These are phyloP conservation scores for Vitis hybrid DNA, from an alignment of 177 flowering plant species.

Conservation along the genomic window DNA sequence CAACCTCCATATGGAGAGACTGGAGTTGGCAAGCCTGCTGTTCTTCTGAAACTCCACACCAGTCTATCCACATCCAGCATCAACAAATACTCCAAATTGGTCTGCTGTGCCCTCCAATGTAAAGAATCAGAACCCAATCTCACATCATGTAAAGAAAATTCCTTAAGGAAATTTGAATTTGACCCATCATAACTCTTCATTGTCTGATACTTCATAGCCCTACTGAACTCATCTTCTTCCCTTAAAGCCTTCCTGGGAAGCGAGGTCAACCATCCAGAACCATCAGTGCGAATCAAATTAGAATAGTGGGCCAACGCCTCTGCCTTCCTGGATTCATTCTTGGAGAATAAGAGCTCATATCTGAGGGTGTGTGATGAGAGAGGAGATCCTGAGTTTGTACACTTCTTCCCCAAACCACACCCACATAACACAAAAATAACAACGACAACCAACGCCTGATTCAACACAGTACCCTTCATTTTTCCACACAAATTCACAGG, in stretches of 20 bases:
- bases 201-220: slow-evolving; percentile 61
- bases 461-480: slow-evolving; percentile 20
- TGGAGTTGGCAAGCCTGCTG: slow-evolving; percentile 63
- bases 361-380: slow-evolving; percentile 63
- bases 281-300: slow-evolving; percentile 69
- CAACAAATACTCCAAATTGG: slow-evolving; percentile 87
- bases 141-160: slow-evolving; percentile 76
- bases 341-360: slow-evolving; percentile 46
- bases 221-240: slow-evolving; percentile 46
- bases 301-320: slow-evolving; percentile 55
- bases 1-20: slow-evolving; percentile 78
- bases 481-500: background rate
- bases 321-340: slow-evolving; percentile 59
- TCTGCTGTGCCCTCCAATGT: slow-evolving; percentile 73
- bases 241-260: slow-evolving; percentile 58
- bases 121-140: slow-evolving; percentile 54
- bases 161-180: slow-evolving; percentile 43
- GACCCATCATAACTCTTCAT: slow-evolving; percentile 41
- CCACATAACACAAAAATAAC: slow-evolving; percentile 21
- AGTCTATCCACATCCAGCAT: slow-evolving; percentile 74
- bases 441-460: slow-evolving; percentile 5
- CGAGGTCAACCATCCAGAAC: slow-evolving; percentile 60
- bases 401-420: slow-evolving; percentile 48
- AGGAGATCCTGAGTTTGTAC: slow-evolving; percentile 60
- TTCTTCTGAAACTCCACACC: slow-evolving; percentile 90